Evolutionary conservation across 1,284 basidiomycete species (phyloP).

Genomic region (Heterobasidion annosum): DNA sequence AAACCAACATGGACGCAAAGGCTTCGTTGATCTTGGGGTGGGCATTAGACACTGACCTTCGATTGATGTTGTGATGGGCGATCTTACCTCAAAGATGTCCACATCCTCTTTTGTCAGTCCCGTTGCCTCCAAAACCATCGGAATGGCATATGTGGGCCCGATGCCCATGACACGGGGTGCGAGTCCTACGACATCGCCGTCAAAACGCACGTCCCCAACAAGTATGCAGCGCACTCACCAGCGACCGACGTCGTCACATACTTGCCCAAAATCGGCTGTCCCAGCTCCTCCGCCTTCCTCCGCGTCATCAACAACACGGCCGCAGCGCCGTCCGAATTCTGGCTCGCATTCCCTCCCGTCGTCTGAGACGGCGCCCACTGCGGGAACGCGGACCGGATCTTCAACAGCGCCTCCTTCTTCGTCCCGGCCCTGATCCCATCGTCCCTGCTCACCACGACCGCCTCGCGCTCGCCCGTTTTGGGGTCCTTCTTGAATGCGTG

Average conservation of each 20-base stretch:
- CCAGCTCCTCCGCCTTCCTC: constrained; percentile 73
- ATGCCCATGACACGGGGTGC: constrained; percentile 83
- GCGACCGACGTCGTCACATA: constrained; percentile 42
- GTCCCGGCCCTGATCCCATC: constrained; percentile 80
- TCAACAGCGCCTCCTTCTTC: constrained; percentile 59
- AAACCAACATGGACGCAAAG: constrained; percentile 84
- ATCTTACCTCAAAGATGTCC: constrained; percentile 68
- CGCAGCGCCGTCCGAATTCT: constrained; percentile 85
- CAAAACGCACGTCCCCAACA: neutral
- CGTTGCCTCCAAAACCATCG: constrained; percentile 51
- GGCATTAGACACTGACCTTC: neutral
- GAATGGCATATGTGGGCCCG: constrained; percentile 69
- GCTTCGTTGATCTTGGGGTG: constrained; percentile 77
- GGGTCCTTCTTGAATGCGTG: constrained; percentile 52
- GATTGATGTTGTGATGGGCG: neutral
- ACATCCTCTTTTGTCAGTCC: constrained; percentile 67
- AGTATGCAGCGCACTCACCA: constrained; percentile 1
- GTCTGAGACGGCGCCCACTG: constrained; percentile 77
- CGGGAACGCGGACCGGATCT: constrained; percentile 77
- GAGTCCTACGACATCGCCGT: constrained; percentile 33
- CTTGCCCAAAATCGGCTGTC: constrained; percentile 68
- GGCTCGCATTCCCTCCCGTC: constrained; percentile 86
- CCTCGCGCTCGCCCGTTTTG: constrained; percentile 41
- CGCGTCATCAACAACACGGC: constrained; percentile 85
- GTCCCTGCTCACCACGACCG: constrained; percentile 59